Base-by-base conservation (phyloP, 352 stramenopile species). In the Pythium plurisporium region DNA sequence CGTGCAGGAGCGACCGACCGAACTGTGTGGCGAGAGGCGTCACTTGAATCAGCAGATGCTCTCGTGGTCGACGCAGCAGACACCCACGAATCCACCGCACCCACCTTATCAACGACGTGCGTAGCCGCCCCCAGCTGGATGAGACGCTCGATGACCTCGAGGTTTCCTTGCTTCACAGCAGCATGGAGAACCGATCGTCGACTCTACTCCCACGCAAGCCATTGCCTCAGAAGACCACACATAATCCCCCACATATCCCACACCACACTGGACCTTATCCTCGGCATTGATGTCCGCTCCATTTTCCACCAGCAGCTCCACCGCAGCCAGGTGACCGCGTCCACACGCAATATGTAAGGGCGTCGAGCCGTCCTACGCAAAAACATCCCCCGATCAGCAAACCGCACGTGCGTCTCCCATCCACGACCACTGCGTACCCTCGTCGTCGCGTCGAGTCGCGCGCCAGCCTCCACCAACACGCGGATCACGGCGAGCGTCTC, bases 31-130 rank as follows among this genome's bases (percentile, higher is more conserved):
- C n/a, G n/a, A n/a, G 29, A 25, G 38, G 4, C 15, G 15, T n/a
- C 8, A 9, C 0, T 46, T 25, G 20, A 15, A n/a, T 27, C n/a
- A n/a, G n/a, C n/a, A n/a, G n/a, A n/a, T n/a, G n/a, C n/a, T n/a
- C n/a, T n/a, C n/a, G n/a, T n/a, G n/a, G n/a, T n/a, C n/a, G n/a
- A n/a, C n/a, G n/a, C n/a, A n/a, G n/a, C n/a, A n/a, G n/a, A n/a
- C n/a, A n/a, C n/a, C n/a, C n/a, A n/a, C n/a, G n/a, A n/a, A n/a
- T n/a, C n/a, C n/a, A n/a, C n/a, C n/a, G n/a, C n/a, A 11, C 46
- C 6, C 11, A 57, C 50, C 54, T 61, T 61, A 44, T 61, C 54
- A 11, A 55, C 43, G 4, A 38, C 43, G 43, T 61, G 54, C 20
- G 46, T 31, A 20, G 54, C 45, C 5, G 43, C 54, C 17, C 54